Evolutionary conservation across 352 stramenopile species (phyloP).

Genomic region (Globisporangium heterothallicum): DNA sequence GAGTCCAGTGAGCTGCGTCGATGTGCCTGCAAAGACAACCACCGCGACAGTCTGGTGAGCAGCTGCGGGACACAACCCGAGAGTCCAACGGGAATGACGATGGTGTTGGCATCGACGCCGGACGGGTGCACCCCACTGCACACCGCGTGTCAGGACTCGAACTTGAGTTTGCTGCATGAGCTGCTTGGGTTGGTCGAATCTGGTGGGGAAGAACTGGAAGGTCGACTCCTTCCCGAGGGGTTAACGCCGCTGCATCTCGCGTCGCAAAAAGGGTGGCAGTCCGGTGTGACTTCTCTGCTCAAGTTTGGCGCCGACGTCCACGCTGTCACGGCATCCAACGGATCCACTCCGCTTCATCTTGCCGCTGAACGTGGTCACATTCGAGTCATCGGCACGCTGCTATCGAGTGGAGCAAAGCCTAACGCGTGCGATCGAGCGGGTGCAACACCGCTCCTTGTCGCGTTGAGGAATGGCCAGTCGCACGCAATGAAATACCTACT

Average conservation of each 20-base stretch:
- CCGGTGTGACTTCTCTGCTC: conserved; percentile 20
- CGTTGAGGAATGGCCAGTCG: conserved; percentile 25
- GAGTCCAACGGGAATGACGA: conserved; percentile 1
- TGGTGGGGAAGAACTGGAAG: conserved; percentile 1
- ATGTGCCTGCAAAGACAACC: background rate
- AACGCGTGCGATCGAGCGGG: conserved; percentile 14
- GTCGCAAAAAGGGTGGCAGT: conserved; percentile 21
- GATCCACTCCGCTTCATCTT: conserved; percentile 20
- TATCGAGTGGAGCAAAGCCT: conserved; percentile 23
- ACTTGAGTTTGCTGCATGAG: conserved; percentile 2
- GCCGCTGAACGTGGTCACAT: conserved; percentile 23
- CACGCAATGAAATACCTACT: conserved; percentile 21
- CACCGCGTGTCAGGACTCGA: conserved; percentile 4
- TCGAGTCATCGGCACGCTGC: conserved; percentile 16
- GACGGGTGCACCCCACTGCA: conserved; percentile 1
- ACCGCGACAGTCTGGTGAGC: conserved; percentile 1
- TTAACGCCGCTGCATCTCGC: conserved; percentile 29
- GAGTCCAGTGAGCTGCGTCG: background rate
- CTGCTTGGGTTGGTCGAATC: background rate
- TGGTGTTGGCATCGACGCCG: background rate
- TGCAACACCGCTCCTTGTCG: conserved; percentile 21
- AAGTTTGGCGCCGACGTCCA: conserved; percentile 21
- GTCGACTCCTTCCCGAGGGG: conserved; percentile 5
- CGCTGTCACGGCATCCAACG: background rate
- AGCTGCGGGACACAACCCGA: conserved; percentile 9